Percentiles rank a stretch among this genome's conserved stretches.
Evolutionary conservation across 2,329 filamentous ascomycete species (phyloP).

Genomic region (Fusarium veterinarium): DNA sequence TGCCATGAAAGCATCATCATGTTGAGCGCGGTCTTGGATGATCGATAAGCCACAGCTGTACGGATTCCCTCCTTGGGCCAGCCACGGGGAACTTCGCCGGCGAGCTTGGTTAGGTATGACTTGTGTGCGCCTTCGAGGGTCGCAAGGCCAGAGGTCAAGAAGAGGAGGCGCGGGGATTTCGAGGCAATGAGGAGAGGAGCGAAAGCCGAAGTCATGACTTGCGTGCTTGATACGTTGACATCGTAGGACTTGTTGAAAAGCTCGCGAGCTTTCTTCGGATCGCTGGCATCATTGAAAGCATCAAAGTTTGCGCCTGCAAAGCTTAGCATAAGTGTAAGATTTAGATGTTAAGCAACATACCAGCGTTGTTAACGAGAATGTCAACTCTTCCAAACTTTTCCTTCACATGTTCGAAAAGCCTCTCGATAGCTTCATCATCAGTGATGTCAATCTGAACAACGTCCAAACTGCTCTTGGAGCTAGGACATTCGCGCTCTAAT

Average conservation of each 20-base stretch:
- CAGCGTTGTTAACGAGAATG: conserved; percentile 68
- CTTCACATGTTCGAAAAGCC: conserved; percentile 56
- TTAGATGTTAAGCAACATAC: conserved; percentile 42
- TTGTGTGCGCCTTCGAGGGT: conserved; percentile 50
- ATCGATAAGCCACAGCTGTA: conserved; percentile 36
- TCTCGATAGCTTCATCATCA: conserved; percentile 63
- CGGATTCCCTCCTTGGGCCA: conserved; percentile 65
- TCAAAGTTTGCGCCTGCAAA: conserved; percentile 59
- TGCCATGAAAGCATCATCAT: conserved; percentile 57
- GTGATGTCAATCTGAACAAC: conserved; percentile 64
- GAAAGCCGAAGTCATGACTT: conserved; percentile 54
- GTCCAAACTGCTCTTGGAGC: conserved; percentile 56
- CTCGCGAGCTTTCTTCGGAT: conserved; percentile 50
- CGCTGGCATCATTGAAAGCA: conserved; percentile 38
- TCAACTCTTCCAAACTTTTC: conserved; percentile 60
- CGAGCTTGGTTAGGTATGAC: conserved; percentile 37
- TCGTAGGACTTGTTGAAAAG: conserved; percentile 60
- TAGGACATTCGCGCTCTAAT: conserved; percentile 55
- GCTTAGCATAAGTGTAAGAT: not conserved
- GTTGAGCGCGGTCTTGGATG: conserved; percentile 45
- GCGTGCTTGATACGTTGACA: conserved; percentile 61
- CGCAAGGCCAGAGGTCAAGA: conserved; percentile 59
- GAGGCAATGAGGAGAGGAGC: conserved; percentile 58
- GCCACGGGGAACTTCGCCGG: conserved; percentile 49
- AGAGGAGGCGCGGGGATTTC: conserved; percentile 59